These are phyloP conservation scores for Trypanosoma platydactyli DNA, from an alignment of 208 protist species.

Conservation along the genomic window DNA sequence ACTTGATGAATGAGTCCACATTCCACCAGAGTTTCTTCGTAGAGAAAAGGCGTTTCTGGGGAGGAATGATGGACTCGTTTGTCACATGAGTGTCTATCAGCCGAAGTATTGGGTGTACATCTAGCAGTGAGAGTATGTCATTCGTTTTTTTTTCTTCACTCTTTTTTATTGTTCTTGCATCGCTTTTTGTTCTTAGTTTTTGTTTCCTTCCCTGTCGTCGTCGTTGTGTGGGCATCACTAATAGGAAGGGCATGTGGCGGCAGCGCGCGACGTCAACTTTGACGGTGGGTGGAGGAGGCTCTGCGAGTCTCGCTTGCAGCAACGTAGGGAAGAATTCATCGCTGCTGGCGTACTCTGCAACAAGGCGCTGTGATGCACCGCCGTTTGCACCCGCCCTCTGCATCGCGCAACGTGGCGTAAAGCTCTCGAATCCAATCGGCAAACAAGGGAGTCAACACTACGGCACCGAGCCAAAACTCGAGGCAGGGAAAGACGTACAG, in stretches of 20 bases:
- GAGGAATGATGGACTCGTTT: too few species aligned
- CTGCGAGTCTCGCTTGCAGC: not conserved
- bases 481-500: constrained; percentile 85
- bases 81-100: too few species aligned
- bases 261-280: too few species aligned
- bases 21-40: too few species aligned
- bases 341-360: not conserved
- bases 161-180: constrained; percentile 3
- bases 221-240: not conserved
- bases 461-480: constrained; percentile 76
- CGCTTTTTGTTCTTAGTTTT: constrained; percentile 1
- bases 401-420: constrained; percentile 41
- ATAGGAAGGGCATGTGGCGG: too few species aligned
- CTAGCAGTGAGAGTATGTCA: too few species aligned
- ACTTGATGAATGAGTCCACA: too few species aligned
- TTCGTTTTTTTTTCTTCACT: too few species aligned
- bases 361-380: not conserved
- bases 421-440: constrained; percentile 82
- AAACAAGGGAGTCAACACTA: constrained; percentile 89
- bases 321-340: not conserved
- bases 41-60: too few species aligned
- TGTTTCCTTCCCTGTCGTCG: not conserved
- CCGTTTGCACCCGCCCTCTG: constrained; percentile 3
- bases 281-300: not conserved
- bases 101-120: too few species aligned